Evolutionary conservation across 75 land plant genomes (phyloP).

Genomic region (Isoetes taiwanensis): DNA sequence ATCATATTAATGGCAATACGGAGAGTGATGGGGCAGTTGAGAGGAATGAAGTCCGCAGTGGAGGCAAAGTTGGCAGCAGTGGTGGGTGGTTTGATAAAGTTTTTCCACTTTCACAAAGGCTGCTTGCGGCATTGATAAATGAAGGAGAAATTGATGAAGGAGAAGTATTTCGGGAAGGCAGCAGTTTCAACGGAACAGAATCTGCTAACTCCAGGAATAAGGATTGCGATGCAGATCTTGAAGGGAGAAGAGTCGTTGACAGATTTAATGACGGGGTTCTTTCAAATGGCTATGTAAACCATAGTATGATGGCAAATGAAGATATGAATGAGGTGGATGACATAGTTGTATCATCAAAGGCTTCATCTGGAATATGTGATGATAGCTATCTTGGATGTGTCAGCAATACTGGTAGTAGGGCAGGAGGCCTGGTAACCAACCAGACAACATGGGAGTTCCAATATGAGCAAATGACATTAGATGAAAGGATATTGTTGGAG

Average conservation of each 20-base stretch:
- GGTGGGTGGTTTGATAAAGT: slow-evolving; percentile 17
- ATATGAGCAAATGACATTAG: slow-evolving; percentile 41
- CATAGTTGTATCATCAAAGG: too few relatives aligned
- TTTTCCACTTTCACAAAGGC: slow-evolving; percentile 62
- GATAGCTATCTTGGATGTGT: too few relatives aligned
- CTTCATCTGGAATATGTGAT: too few relatives aligned
- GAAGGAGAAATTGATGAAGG: slow-evolving; percentile 45
- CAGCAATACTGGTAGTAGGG: too few relatives aligned
- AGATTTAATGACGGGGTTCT: slow-evolving; percentile 13
- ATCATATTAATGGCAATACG: slow-evolving; percentile 16
- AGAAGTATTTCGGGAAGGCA: slow-evolving; percentile 13
- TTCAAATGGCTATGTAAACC: too few relatives aligned
- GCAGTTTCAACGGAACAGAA: slow-evolving; percentile 33
- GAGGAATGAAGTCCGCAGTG: slow-evolving; percentile 10
- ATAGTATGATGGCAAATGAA: too few relatives aligned
- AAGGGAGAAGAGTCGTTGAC: slow-evolving; percentile 21
- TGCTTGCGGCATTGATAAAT: slow-evolving; percentile 61
- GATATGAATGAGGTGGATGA: too few relatives aligned
- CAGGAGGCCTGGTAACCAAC: slow-evolving; percentile 17
- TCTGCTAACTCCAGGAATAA: slow-evolving; percentile 15
- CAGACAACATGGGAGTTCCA: slow-evolving; percentile 28
- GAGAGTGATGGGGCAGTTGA: slow-evolving; percentile 15
- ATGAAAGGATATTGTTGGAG: slow-evolving; percentile 67
- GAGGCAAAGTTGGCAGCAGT: slow-evolving; percentile 13
- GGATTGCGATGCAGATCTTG: slow-evolving; percentile 29